Evolutionary conservation across 116 monocot species (phyloP).

Genomic region (Trichopus zeylanicus): DNA sequence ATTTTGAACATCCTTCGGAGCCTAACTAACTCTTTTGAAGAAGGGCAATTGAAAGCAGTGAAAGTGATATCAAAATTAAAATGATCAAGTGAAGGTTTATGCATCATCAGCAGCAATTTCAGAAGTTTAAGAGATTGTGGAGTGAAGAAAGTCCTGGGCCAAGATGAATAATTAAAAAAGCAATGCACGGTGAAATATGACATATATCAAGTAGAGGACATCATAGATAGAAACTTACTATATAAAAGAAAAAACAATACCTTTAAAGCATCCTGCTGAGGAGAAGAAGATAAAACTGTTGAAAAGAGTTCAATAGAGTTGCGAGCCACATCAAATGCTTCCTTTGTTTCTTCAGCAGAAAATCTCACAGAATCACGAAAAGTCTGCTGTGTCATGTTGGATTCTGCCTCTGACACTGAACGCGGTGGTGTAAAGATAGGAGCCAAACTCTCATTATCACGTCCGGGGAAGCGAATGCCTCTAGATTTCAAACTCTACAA

Average conservation of each 20-base stretch:
- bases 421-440: slow-evolving; percentile 81
- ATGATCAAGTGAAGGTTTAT: too few relatives aligned
- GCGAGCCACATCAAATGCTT: slow-evolving; percentile 82
- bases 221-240: too few relatives aligned
- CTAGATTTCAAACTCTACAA: slow-evolving; percentile 88
- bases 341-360: slow-evolving; percentile 64
- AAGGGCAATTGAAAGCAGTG: too few relatives aligned
- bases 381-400: slow-evolving; percentile 21
- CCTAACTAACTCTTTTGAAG: too few relatives aligned
- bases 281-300: slow-evolving; percentile 85
- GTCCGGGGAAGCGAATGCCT: slow-evolving; percentile 86
- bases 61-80: too few relatives aligned
- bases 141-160: too few relatives aligned
- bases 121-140: too few relatives aligned
- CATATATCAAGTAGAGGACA: too few relatives aligned
- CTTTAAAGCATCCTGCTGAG: slow-evolving; percentile 68
- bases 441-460: slow-evolving; percentile 80
- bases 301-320: slow-evolving; percentile 89
- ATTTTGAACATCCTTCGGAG: too few relatives aligned
- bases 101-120: too few relatives aligned
- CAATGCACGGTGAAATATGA: too few relatives aligned
- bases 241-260: slow-evolving; percentile 2
- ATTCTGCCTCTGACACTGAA: slow-evolving; percentile 48
- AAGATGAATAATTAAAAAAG: too few relatives aligned
- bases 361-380: slow-evolving; percentile 34